Base-by-base conservation (phyloP, 2,329 filamentous ascomycete genomes). In the Ophiostoma piceae region DNA sequence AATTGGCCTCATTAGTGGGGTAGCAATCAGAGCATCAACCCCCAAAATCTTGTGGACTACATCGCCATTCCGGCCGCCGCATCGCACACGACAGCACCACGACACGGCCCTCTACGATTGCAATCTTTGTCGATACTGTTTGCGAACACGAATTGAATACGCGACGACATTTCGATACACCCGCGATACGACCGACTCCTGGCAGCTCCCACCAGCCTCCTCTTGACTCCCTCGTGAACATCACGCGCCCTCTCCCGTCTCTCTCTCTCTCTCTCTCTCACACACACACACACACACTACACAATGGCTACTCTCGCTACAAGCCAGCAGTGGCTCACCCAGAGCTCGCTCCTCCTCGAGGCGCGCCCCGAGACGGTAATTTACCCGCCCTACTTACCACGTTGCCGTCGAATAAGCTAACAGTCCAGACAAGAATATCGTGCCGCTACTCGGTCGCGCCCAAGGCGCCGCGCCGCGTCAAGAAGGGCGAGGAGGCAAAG, bases 321-420 rank as follows among this genome's bases (percentile, higher is more conserved):
- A 71, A 91, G 91, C 79, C 90, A 96, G 80, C 90, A 94, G 82
- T 99, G 93, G 91, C 91, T 97, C 74, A 88, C 90, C 76, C 91
- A 97, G 80, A 97, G 94, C 16, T 84, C 88, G 22, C 87, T 94
- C 72, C 88, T 99, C 71, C 84, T 99, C 69, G 87, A 95, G 80
- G 94, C 95, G 70, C 89, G 92, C 66, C 95, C 95, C 3, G 87
- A 87, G 43, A 93, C 91, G 57, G 94, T 96, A 87, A 73, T 87
- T 82, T 67, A 11, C 41, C 54, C 54, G 35, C 68, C 11, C n/a
- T 29, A 8, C 43, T 1, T 16, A 2, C 16, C 37, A 32, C 12
- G 39, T 9, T 1, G 2, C 6, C 6, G 22, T 43, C 4, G 1
- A 12, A 7, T 16, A 19, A 66, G 3, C 65, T 26, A 32, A 67